Conservation (phyloP, 805 yeast genomes). For the Candida peoriensis region DNA sequence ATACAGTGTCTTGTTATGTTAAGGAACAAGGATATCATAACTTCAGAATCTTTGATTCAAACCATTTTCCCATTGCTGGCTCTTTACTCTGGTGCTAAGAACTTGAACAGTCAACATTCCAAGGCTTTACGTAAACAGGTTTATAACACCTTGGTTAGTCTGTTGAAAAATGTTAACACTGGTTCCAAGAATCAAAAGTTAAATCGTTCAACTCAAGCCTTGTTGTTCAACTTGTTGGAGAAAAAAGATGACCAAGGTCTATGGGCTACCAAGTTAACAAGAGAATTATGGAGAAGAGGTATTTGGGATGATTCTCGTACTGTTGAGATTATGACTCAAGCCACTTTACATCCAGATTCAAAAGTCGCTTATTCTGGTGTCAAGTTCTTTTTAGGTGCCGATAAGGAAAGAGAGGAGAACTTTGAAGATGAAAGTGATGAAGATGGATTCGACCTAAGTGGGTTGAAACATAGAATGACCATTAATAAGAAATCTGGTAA, state of each 20-base stretch:
- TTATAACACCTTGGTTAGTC: conserved; percentile 69
- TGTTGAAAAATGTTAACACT: conserved; percentile 77
- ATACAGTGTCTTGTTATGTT: conserved; percentile 86
- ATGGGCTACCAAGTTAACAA: conserved; percentile 93
- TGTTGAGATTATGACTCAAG: conserved; percentile 96
- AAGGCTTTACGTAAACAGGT: conserved; percentile 79
- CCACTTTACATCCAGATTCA: conserved; percentile 79
- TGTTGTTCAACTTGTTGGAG: conserved; percentile 81
- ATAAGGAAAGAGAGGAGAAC: conserved; percentile 84
- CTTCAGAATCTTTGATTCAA: conserved; percentile 77
- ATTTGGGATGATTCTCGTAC: conserved; percentile 98
- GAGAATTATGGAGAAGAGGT: conserved; percentile 96
- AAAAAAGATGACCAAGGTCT: conserved; percentile 77
- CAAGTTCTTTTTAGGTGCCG: conserved; percentile 89
- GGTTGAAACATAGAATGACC: conserved; percentile 74
- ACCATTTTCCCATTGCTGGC: conserved; percentile 82
- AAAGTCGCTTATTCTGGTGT: conserved; percentile 91
- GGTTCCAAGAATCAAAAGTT: conserved; percentile 88
- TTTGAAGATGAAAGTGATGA: conserved; percentile 66
- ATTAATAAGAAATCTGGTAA: conserved; percentile 80
- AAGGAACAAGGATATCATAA: conserved; percentile 75
- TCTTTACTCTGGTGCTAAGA: conserved; percentile 52
- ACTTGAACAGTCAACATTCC: conserved; percentile 54
- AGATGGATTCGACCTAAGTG: conserved; percentile 68
- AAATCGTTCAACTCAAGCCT: conserved; percentile 86